Evolutionary conservation across 768 basidiomycete species (phyloP), one percentile per base, ranked within the genome.

Genomic region (Hypholoma sublateritium): DNA sequence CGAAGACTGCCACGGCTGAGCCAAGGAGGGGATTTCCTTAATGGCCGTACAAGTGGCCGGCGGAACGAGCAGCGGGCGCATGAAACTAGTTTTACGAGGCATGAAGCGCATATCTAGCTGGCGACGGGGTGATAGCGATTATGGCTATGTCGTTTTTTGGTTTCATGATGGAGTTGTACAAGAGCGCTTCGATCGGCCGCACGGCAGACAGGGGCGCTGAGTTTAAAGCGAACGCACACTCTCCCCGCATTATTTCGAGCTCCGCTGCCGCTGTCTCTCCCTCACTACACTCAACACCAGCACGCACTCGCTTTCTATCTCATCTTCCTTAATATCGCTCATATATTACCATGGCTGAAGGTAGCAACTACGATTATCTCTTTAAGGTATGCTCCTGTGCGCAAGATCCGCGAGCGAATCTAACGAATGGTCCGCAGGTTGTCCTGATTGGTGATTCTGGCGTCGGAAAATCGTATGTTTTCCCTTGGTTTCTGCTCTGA

Each of bases 381-480:
- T 98, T 98, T 88, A 98, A 99, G 85, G 96, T 95, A 50, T 32
- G 48, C 48, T n/a, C 13, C 12, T 35, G 14, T 21, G 17, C 21
- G 32, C 9, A 19, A 37, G 3, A 24, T n/a, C 24, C 36, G 24
- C 34, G 5, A 47, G 53, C 41, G 5, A 32, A 3, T 32, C 28
- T 60, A 37, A 68, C 49, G 41, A 54, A 34, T 55, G 34, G 51
- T 53, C 56, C 36, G 22, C 59, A 98, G 96, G 93, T 98, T 66
- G 96, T 99, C 66, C 85, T 99, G 63, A 98, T 98, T 78, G 96
- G 96, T 70, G 96, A 99, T 76, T 97, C 95, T 61, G 96, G 96
- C 60, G 96, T 99, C 70, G 96, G 96, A 72, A 99, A 99, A 84
- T 96, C 94, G 95, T 98, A 78, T 73, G 95, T 89, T 65, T 67